These are phyloP conservation scores for Candida ovalis DNA, from an alignment of 805 yeast species.

Conservation along the genomic window DNA sequence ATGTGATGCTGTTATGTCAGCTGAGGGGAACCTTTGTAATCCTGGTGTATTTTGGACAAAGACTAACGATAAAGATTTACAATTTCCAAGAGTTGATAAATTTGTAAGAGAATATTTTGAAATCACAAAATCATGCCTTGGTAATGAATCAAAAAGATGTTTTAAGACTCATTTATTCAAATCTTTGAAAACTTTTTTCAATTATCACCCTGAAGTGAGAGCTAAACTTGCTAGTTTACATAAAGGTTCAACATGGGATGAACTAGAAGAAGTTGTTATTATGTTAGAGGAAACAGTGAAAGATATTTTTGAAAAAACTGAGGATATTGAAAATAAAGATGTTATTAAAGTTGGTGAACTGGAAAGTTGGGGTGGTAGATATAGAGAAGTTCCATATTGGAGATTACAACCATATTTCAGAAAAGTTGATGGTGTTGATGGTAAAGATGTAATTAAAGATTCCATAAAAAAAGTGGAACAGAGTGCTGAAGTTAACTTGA, in stretches of 20 bases:
- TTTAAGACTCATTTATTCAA: constrained; percentile 94
- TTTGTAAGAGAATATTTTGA: constrained; percentile 85
- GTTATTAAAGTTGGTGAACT: constrained; percentile 47
- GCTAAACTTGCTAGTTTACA: constrained; percentile 55
- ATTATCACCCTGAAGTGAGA: constrained; percentile 73
- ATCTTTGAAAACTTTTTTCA: constrained; percentile 74
- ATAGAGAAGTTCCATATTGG: constrained; percentile 88
- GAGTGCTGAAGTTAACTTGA: constrained; percentile 8
- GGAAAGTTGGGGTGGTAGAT: constrained; percentile 75
- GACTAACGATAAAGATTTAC: constrained; percentile 50
- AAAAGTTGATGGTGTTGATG: constrained; percentile 74
- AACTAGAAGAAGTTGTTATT: constrained; percentile 46
- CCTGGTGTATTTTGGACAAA: constrained; percentile 82
- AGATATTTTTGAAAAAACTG: constrained; percentile 47
- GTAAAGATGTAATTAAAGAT: constrained; percentile 35
- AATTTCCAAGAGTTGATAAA: constrained; percentile 82
- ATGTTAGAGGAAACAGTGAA: constrained; percentile 66
- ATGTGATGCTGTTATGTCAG: constrained; percentile 95
- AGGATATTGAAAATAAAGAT: constrained; percentile 55
- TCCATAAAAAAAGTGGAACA: constrained; percentile 17
- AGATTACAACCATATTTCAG: constrained; percentile 95
- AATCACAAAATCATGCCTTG: constrained; percentile 58
- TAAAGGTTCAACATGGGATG: constrained; percentile 42
- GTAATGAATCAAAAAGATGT: constrained; percentile 72
- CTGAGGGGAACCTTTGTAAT: constrained; percentile 90